Evolutionary conservation across 257 asterid species (phyloP), one percentile per base, ranked within the genome.

Genomic region (Lantana camara): DNA sequence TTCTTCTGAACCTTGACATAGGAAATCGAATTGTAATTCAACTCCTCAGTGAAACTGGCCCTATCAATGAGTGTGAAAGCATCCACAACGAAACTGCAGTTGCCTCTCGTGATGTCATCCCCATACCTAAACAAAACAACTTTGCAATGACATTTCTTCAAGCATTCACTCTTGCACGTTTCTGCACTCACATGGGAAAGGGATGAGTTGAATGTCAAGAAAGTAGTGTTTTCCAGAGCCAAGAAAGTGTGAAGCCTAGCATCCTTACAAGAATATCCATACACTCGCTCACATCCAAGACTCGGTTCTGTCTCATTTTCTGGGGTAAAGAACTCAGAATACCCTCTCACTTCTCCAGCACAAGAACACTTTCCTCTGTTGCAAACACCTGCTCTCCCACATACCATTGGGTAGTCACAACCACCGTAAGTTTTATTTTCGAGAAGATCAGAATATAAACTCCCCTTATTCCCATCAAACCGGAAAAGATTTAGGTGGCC

Each of bases 141-240:
- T 61, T 24, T 44, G 67, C 68, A 63, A 22, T 58, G 34, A 48
- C 49, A 63, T 5, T 48, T 11, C 5, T 15, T 34, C 68, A 48
- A 48, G 59, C 49, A 63, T 6, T 1, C 8, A 3, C 12, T 21
- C n/a, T n/a, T n/a, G n/a, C n/a, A n/a, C n/a, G n/a, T n/a, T n/a
- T n/a, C n/a, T n/a, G n/a, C n/a, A n/a, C 34, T 23, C 0, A n/a
- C 4, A 2, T 0, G 30, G 12, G 50, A 19, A 7, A 58, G 4
- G 11, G 9, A 19, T 1, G 9, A 0, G 0, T 3, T 7, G 1
- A 63, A 17, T 2, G 34, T 5, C 20, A 63, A 48, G 59, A 24
- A 45, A 16, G 4, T 3, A 1, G 23, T 34, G 23, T 34, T 20
- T 7, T 0, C 13, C 0, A 63, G 21, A 2, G 32, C 59, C 58